Base-by-base conservation (phyloP, 208 protist species). In the Acanthamoeba quina region DNA sequence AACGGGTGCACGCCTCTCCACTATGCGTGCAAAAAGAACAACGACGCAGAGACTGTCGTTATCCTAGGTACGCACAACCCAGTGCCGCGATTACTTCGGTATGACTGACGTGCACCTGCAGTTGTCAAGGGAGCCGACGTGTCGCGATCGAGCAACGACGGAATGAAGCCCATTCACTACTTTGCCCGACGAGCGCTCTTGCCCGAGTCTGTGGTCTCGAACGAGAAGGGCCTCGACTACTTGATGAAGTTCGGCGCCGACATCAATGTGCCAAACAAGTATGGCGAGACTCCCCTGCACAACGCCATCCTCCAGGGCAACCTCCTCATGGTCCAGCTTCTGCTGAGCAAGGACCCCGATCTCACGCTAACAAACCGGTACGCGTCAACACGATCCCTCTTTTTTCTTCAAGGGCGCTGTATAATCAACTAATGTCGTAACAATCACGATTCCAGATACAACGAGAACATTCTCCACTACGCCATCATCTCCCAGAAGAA, bases 1-100 rank as follows among this genome's bases (percentile, higher is more conserved):
- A 41, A 92, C 64, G 86, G 86, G 29, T 92, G 56, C 60, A 52
- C 86, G 29, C 58, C 86, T 24, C 64, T 92, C n/a, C 86, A 92
- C 64, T 92, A 58, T 31, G 86, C 64, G 15, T 92, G 86, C 60
- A 92, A 74, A 29, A 47, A 31, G 15, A 92, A 76, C 49, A 58
- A 47, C 56, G 80, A 66, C 34, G 80, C 31, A 31, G 80, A 89
- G 80, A 89, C 56, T 0, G 64, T 89, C 15, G 49, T 47, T 5
- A 24, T 26, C 24, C 49, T 89, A 15, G 80, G 80, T 89, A 89
- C 19, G 17, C 54, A 52, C 47, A 31, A 13, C 3, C 66, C 56
- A 21, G 29, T 72, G 64, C 1, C 64, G 10, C n/a, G 29, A 47
- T 17, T 2, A 3, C 24, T 64, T 31, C 4, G 37, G 37, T 47